Conservation (phyloP, 345 rosid species). For the Syzygium aromaticum region DNA sequence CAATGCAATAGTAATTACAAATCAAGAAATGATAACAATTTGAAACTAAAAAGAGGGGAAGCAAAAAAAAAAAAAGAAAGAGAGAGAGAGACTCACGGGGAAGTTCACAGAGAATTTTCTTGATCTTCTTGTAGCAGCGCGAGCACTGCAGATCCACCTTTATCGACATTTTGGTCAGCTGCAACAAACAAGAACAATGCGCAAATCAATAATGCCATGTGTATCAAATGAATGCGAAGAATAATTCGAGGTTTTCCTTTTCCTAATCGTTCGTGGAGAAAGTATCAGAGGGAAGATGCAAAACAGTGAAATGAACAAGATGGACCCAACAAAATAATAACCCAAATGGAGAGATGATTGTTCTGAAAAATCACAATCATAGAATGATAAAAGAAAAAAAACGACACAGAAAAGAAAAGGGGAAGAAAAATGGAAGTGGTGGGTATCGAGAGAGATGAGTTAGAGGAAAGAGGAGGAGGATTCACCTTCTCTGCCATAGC, state of each 20-base stretch:
- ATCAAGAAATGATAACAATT: not conserved
- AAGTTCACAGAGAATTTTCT: conserved; percentile 48
- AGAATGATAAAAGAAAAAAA: not conserved
- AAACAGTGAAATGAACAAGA: not conserved
- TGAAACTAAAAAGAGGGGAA: not conserved
- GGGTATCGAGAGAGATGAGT: not conserved
- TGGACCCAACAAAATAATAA: not conserved
- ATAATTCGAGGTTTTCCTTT: not conserved
- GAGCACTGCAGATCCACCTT: conserved; percentile 34
- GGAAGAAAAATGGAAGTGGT: too few relatives aligned
- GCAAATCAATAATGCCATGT: not conserved
- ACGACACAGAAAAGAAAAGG: not conserved
- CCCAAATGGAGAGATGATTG: not conserved
- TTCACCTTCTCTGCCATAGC: conserved; percentile 21
- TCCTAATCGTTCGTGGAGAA: not conserved
- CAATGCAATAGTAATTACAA: conserved; percentile 6
- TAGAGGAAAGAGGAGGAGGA: not conserved
- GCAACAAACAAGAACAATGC: not conserved
- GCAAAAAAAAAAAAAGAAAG: not conserved
- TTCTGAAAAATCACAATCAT: not conserved
- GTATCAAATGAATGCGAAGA: not conserved
- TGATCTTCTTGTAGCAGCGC: conserved; percentile 64
- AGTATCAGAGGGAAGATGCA: not conserved
- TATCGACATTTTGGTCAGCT: not conserved
- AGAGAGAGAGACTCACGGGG: conserved; percentile 53